These are phyloP conservation scores for Hymenoscyphus repandus DNA, from an alignment of 2,329 filamentous ascomycete genomes.

Conservation along the genomic window DNA sequence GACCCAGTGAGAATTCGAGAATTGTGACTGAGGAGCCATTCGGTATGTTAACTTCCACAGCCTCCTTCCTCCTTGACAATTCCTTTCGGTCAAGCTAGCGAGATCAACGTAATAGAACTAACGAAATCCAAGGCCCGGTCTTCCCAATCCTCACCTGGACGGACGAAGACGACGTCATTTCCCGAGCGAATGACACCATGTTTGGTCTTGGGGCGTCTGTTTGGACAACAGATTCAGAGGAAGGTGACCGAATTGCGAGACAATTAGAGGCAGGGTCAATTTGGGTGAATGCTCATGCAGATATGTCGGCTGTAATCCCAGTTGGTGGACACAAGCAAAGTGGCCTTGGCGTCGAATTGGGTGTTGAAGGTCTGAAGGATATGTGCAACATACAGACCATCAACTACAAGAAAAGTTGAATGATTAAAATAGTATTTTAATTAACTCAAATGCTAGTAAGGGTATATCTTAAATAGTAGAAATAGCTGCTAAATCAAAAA, in stretches of 20 bases:
- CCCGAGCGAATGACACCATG: constrained; percentile 46
- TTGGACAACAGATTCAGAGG: constrained; percentile 47
- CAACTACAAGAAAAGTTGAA: too few relatives aligned
- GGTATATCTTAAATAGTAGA: too few relatives aligned
- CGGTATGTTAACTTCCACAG: constrained; percentile 35
- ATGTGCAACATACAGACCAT: constrained; percentile 14
- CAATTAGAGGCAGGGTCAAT: constrained; percentile 52
- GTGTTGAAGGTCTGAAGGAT: constrained; percentile 8
- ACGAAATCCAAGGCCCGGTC: constrained; percentile 46
- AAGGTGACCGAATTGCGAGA: constrained; percentile 46
- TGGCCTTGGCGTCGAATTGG: constrained; percentile 25
- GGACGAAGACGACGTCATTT: constrained; percentile 54
- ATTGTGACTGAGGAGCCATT: constrained; percentile 57
- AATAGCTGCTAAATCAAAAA: too few relatives aligned
- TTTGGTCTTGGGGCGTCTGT: constrained; percentile 52
- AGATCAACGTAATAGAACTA: too few relatives aligned
- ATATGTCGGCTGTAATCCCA: constrained; percentile 38
- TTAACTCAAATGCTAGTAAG: too few relatives aligned
- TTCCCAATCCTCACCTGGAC: constrained; percentile 57
- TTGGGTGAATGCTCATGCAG: constrained; percentile 53
- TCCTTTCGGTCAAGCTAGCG: background rate
- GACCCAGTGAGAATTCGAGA: constrained; percentile 48
- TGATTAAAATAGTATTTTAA: too few relatives aligned
- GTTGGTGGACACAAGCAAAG: constrained; percentile 31
- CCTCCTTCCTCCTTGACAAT: too few relatives aligned